Evolutionary conservation across 2,329 filamentous ascomycete genomes (phyloP).

Genomic region (Arthrobotrys entomopaga): DNA sequence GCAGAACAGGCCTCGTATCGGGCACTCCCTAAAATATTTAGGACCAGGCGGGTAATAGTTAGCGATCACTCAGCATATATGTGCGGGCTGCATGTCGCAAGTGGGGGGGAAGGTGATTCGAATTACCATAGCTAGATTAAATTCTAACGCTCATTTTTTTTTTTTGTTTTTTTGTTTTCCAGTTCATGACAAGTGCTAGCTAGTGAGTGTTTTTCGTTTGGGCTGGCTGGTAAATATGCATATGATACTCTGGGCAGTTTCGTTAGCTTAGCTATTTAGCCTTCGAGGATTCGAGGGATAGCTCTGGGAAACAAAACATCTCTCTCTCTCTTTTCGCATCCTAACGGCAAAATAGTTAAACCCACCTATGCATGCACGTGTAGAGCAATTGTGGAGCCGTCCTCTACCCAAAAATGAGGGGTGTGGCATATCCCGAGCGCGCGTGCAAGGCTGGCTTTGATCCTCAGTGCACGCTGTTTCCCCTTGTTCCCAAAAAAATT

Average conservation of each 20-base stretch:
- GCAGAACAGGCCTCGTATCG: conserved; percentile 20
- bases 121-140: conserved; percentile 28
- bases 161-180: too few relatives aligned
- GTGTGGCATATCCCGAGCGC: conserved; percentile 52
- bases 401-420: conserved; percentile 29
- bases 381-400: conserved; percentile 51
- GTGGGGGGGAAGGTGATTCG: conserved; percentile 16
- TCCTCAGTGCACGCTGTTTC: conserved; percentile 4
- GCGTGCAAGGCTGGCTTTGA: conserved; percentile 42
- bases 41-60: conserved; percentile 43
- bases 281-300: conserved; percentile 44
- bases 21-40: not conserved
- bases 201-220: conserved; percentile 6
- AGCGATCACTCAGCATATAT: conserved; percentile 47
- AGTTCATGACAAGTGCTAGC: not conserved
- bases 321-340: conserved; percentile 10
- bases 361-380: conserved; percentile 47
- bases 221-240: conserved; percentile 49
- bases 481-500: conserved; percentile 28
- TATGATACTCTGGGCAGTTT: conserved; percentile 25
- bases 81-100: conserved; percentile 33
- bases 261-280: conserved; percentile 52
- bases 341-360: conserved; percentile 53
- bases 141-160: not conserved
- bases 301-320: conserved; percentile 20